Conservation (phyloP, 2,329 filamentous ascomycete species). For the Trichoderma breve region DNA sequence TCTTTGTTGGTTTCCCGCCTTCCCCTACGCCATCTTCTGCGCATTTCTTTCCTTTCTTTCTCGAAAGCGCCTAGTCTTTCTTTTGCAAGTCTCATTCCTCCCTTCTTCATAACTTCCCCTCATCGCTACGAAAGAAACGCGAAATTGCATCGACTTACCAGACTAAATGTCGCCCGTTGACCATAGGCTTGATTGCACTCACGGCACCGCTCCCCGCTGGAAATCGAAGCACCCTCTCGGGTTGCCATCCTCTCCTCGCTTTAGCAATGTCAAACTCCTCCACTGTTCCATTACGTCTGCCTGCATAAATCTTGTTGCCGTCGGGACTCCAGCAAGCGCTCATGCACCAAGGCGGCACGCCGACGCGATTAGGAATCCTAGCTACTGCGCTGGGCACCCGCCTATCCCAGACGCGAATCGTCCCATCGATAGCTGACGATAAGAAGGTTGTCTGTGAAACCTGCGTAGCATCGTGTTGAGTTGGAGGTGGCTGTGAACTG, state of each 20-base stretch:
- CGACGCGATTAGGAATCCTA: conserved; percentile 68
- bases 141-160: conserved; percentile 48
- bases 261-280: conserved; percentile 92
- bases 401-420: conserved; percentile 89
- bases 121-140: neutral
- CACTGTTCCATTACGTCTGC: conserved; percentile 85
- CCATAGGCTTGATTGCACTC: conserved; percentile 84
- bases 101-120: neutral
- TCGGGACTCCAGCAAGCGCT: conserved; percentile 94
- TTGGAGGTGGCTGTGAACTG: conserved; percentile 36
- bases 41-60: neutral
- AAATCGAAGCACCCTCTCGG: conserved; percentile 80
- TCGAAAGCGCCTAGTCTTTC: neutral
- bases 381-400: conserved; percentile 75
- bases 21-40: neutral
- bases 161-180: conserved; percentile 85
- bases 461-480: conserved; percentile 53
- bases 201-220: conserved; percentile 87
- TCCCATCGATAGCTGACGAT: conserved; percentile 82
- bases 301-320: conserved; percentile 92
- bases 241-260: conserved; percentile 62
- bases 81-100: neutral
- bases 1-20: neutral
- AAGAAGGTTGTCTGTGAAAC: conserved; percentile 79
- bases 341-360: conserved; percentile 95